Conservation (phyloP, 768 basidiomycete genomes). For the Leccinum barrowsii region DNA sequence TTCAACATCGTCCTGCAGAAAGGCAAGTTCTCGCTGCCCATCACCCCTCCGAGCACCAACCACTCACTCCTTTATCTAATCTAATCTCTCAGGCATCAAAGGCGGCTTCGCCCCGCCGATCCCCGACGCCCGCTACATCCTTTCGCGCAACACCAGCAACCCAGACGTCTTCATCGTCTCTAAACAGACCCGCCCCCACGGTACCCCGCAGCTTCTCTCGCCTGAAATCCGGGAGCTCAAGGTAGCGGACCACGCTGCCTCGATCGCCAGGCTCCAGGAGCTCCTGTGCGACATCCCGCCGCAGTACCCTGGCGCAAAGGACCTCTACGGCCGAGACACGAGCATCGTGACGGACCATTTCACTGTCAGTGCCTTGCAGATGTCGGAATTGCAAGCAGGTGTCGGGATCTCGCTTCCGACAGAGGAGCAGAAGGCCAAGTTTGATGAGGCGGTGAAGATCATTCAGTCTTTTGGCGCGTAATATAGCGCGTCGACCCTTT, state of each 20-base stretch:
- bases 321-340: slow-evolving; percentile 69
- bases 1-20: slow-evolving; percentile 42
- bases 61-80: background rate
- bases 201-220: slow-evolving; percentile 42
- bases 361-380: background rate
- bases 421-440: slow-evolving; percentile 61
- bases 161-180: slow-evolving; percentile 40
- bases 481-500: background rate
- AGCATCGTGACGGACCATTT: slow-evolving; percentile 44
- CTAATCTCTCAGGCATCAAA: slow-evolving; percentile 45
- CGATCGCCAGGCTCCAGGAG: slow-evolving; percentile 39
- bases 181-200: slow-evolving; percentile 45
- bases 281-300: slow-evolving; percentile 51
- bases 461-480: slow-evolving; percentile 37
- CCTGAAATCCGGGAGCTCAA: slow-evolving; percentile 49
- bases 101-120: slow-evolving; percentile 75
- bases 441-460: slow-evolving; percentile 67
- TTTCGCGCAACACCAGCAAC: slow-evolving; percentile 40
- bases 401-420: slow-evolving; percentile 46
- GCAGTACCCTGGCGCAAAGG: slow-evolving; percentile 51
- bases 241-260: slow-evolving; percentile 6
- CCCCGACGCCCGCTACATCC: slow-evolving; percentile 49
- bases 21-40: slow-evolving; percentile 34
- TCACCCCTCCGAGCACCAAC: background rate
- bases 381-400: slow-evolving; percentile 54